Evolutionary conservation across 2,329 filamentous ascomycete genomes (phyloP).

Genomic region (Beauveria australis): DNA sequence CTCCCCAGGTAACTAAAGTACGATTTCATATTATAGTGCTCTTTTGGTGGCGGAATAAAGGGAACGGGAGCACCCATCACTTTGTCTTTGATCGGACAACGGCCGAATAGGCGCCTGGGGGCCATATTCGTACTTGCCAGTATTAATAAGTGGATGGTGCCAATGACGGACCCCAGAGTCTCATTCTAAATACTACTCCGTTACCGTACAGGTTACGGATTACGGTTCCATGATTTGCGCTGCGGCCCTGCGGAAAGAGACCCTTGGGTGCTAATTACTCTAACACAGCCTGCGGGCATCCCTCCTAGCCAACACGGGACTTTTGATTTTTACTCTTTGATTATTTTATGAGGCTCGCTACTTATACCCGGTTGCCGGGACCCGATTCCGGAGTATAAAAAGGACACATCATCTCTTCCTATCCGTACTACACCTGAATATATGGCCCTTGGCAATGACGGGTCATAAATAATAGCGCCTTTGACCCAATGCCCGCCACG

Average conservation of each 20-base stretch:
- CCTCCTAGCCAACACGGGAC: not conserved
- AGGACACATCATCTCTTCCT: no score
- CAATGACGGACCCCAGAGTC: not conserved
- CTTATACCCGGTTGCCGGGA: no score
- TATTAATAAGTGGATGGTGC: not conserved
- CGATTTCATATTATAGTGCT: not conserved
- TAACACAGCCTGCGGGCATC: not conserved
- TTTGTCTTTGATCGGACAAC: conserved; percentile 3
- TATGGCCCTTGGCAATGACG: no score
- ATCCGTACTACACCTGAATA: no score
- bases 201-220: not conserved
- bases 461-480: no score
- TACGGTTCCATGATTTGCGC: not conserved
- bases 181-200: not conserved
- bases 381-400: no score
- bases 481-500: no score
- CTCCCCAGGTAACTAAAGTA: no score
- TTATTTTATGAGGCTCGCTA: no score
- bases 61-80: not conserved
- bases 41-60: not conserved
- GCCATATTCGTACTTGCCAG: not conserved
- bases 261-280: not conserved
- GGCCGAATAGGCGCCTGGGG: not conserved
- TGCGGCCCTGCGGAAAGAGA: not conserved
- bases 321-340: no score